Conservation (phyloP, 495 filamentous ascomycete genomes). For the Lophiotrema nucula region DNA sequence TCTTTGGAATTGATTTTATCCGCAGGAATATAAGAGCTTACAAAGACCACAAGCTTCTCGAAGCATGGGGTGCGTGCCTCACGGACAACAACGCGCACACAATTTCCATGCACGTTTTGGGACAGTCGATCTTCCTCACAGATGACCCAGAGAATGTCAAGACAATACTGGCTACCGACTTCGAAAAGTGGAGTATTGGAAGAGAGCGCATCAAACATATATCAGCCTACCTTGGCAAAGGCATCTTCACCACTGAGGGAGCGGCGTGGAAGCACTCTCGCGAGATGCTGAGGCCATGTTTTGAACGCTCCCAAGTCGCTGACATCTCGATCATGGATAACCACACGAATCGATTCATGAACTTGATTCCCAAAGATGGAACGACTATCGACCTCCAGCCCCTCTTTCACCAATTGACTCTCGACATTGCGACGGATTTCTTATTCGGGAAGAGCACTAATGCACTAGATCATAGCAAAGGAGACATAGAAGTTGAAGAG, state of each 20-base stretch:
- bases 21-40: not conserved
- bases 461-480: constrained; percentile 31
- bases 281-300: constrained; percentile 61
- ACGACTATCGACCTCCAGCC: constrained; percentile 60
- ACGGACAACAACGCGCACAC: constrained; percentile 7
- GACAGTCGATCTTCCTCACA: constrained; percentile 44
- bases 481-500: constrained; percentile 27
- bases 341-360: constrained; percentile 56
- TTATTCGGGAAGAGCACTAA: constrained; percentile 61
- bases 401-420: constrained; percentile 60
- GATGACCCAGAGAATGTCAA: constrained; percentile 64
- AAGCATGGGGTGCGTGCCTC: not conserved
- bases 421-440: constrained; percentile 71
- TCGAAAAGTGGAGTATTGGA: constrained; percentile 61
- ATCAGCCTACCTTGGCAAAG: constrained; percentile 4
- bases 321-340: constrained; percentile 56
- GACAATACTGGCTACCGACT: constrained; percentile 56
- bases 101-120: not conserved
- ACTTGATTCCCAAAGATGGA: constrained; percentile 48
- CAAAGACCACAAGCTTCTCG: constrained; percentile 1
- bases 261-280: constrained; percentile 46
- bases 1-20: constrained; percentile 6
- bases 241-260: constrained; percentile 29
- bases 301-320: constrained; percentile 57
- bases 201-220: constrained; percentile 39